Base-by-base conservation (phyloP, 345 rosid species). In the Eucalyptus cladocalyx region DNA sequence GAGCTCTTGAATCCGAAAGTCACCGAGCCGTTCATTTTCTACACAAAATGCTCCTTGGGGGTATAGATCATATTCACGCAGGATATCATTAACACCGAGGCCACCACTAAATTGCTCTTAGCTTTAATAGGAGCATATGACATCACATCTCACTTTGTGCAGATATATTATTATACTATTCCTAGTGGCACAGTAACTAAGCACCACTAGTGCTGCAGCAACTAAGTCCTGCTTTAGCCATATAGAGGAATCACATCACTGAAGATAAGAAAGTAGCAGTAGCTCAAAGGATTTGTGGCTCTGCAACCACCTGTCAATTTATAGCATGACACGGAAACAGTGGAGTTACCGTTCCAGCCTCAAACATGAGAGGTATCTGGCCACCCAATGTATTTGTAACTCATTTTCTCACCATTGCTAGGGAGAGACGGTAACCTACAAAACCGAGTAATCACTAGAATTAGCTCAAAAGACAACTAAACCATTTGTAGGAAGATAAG, bases 61-160 rank as follows among this genome's bases (percentile, higher is more conserved):
- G 47, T 23, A 76, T 76, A 76, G 47, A 42, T 76, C 85, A 76
- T 40, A 37, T 76, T 37, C 83, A 76, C 1, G 81, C 45, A 18
- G 81, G 81, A 72, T 37, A 37, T 72, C 45, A 72, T 72, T 37
- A 37, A 37, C 45, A 37, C 11, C 83, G 1, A 76, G 47, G 47
- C 83, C 83, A 76, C 28, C 2, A 76, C 42, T 40, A 76, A 40
- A 76, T 76, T 89, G 89, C 19, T 87, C 48, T 88, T 88, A 86
- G 87, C 56, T 83, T 80, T 92, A 89, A 50, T 80, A 40, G 83
- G 60, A 48, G 72, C 90, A 89, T 28, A 89, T 93, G 94, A 94
- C 91, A 93, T 87, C 92, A 89, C 86, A 21, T 89, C 89, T 93
- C 92, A 89, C 94, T 94, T 93, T 48, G 60, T 34, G 42, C 87